phyloP scores from a whole-genome alignment of 2,329 filamentous ascomycete species.

The Paracorniculantispora psalliotae region DNA sequence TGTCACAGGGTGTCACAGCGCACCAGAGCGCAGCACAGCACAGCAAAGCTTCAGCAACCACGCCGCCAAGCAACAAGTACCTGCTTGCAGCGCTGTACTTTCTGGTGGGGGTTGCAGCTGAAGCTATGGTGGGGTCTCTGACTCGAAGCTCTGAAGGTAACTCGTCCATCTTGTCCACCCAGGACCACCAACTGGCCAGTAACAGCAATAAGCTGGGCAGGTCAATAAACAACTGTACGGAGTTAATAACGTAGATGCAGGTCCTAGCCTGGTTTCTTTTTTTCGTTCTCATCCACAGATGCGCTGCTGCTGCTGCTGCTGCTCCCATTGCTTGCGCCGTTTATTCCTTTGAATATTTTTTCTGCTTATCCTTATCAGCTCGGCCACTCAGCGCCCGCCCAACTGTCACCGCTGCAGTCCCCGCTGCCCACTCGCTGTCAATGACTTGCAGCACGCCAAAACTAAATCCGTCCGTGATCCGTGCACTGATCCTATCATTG shows the following conservation, averaged over 20 bases:
- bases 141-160: conserved; percentile 13
- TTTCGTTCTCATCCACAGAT: too few relatives aligned
- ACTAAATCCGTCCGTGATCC: too few relatives aligned
- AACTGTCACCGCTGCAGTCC: conserved; percentile 7
- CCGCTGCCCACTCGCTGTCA: background rate
- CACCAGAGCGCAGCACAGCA: too few relatives aligned
- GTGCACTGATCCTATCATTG: too few relatives aligned
- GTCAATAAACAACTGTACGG: too few relatives aligned
- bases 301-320: background rate
- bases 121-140: conserved; percentile 13
- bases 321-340: background rate
- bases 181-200: too few relatives aligned
- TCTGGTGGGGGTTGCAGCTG: conserved; percentile 6
- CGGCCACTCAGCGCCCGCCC: background rate
- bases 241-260: too few relatives aligned
- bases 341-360: background rate
- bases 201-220: too few relatives aligned
- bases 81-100: background rate
- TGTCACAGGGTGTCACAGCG: too few relatives aligned
- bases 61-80: background rate
- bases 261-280: too few relatives aligned
- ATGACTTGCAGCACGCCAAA: conserved; percentile 7
- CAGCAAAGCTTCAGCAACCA: background rate
- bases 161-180: too few relatives aligned
- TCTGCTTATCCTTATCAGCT: conserved; percentile 11